phyloP scores from a whole-genome alignment of 1,139 yeast species.

The Saccharomycopsis hybrid region DNA sequence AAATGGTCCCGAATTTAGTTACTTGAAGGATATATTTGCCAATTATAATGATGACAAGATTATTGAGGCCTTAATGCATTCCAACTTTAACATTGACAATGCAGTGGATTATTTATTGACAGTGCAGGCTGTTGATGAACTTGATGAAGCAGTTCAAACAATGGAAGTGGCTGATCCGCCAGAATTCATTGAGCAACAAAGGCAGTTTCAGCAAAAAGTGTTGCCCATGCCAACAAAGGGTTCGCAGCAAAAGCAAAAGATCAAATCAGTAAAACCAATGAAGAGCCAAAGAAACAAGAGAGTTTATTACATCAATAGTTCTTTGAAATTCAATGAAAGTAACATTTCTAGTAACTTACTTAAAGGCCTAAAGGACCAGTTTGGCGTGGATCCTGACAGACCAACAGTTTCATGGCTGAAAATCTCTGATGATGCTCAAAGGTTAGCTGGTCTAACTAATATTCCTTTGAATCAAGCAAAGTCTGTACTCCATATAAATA shows the following conservation, averaged over 20 bases:
- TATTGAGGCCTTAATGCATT: not conserved
- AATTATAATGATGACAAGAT: conserved; percentile 4
- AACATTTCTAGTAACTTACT: not conserved
- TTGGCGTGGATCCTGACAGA: not conserved
- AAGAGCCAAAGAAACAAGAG: not conserved
- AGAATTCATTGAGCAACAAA: too few relatives aligned
- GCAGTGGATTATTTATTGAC: conserved; percentile 7
- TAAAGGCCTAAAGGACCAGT: not conserved
- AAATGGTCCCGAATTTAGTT: conserved; percentile 3
- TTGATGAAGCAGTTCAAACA: not conserved
- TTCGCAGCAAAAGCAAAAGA: too few relatives aligned
- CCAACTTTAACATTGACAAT: not conserved
- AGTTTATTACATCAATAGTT: not conserved
- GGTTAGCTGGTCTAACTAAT: not conserved
- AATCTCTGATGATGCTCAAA: not conserved
- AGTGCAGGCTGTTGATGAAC: not conserved
- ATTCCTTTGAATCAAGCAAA: not conserved
- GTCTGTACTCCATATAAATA: not conserved
- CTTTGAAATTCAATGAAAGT: not conserved
- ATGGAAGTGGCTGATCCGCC: too few relatives aligned
- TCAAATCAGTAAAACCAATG: too few relatives aligned
- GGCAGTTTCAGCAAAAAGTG: too few relatives aligned
- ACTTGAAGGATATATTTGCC: conserved; percentile 9
- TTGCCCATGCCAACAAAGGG: too few relatives aligned
- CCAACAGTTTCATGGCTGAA: not conserved